Evolutionary conservation across 768 basidiomycete genomes (phyloP), one percentile per base, ranked within the genome.

Genomic region (Suillus subaureus): DNA sequence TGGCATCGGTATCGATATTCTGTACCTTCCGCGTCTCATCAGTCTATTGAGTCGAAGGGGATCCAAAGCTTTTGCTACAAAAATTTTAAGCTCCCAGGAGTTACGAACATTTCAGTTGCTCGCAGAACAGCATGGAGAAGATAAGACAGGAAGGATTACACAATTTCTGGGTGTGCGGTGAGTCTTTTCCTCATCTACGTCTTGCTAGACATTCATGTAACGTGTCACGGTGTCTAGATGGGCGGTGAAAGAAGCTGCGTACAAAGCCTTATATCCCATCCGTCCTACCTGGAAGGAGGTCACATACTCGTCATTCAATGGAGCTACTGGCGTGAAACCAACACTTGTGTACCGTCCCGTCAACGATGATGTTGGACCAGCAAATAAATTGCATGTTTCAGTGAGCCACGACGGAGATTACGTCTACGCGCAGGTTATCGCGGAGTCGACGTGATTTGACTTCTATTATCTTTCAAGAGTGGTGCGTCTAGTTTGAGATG

Each of bases 371-470:
- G 33, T 8, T 62, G 37, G 35, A 9, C 31, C n/a, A 31, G 64
- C 35, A 23, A 61, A 15, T 7, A 67, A 21, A 31, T 74, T 92
- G 21, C 89, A 93, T 70, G 83, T 87, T 31, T 93, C 91, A 52
- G 85, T 92, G 51, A 93, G 91, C 70, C 94, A 95, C 68, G 94
- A 95, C 69, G 91, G 89, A 13, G 90, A 91, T 49, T 91, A 93
- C 72, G 82, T 92, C 16, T 80, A 89, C 63, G 83, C 91, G 16
- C 85, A 85, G 21, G 92, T 95, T 33, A 66, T 90, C 31, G 83
- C 86, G 39, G 89, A 93, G 74, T 58, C 58, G 61, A 61, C 63
- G 37, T 69, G 61, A 68, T 54, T 45, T 43, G 12, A 39, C 33
- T 23, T 40, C 5, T 26, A 39, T 58, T 18, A 18, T 62, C 18